Conservation (phyloP, 176 grass and related monocot species). For the Alopecurus myosuroides region DNA sequence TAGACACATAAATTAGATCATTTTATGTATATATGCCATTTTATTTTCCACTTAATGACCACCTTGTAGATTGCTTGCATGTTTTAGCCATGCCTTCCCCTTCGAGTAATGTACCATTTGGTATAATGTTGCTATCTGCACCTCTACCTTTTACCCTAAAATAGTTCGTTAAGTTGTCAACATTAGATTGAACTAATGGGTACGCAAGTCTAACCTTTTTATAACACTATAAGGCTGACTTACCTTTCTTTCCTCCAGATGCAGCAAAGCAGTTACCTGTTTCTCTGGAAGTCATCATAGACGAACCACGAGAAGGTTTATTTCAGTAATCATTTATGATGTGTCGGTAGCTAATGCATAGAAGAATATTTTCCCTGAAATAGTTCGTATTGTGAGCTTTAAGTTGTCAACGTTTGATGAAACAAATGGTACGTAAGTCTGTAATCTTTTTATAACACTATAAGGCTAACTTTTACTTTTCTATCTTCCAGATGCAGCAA, state of each 20-base stretch:
- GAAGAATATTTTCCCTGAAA: background rate
- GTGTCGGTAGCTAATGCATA: background rate
- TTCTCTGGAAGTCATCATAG: background rate
- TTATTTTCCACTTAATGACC: background rate
- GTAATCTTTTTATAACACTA: background rate
- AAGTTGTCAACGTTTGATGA: background rate
- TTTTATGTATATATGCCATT: background rate
- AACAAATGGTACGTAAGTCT: background rate
- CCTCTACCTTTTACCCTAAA: background rate
- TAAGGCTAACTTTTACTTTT: background rate
- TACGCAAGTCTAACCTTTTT: background rate
- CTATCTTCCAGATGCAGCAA: background rate
- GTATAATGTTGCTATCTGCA: background rate
- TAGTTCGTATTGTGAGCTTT: background rate
- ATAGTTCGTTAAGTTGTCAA: background rate
- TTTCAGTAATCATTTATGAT: background rate
- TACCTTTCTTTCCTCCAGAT: background rate
- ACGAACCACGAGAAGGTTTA: background rate
- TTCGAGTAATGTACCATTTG: background rate
- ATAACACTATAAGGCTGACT: background rate
- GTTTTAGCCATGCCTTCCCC: background rate
- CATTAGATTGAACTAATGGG: background rate
- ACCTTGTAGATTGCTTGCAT: background rate
- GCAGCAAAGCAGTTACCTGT: background rate
- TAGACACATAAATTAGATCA: background rate